Base-by-base conservation (phyloP, 371 early-diverging fungal genomes). In the Saksenaea vasiformis region DNA sequence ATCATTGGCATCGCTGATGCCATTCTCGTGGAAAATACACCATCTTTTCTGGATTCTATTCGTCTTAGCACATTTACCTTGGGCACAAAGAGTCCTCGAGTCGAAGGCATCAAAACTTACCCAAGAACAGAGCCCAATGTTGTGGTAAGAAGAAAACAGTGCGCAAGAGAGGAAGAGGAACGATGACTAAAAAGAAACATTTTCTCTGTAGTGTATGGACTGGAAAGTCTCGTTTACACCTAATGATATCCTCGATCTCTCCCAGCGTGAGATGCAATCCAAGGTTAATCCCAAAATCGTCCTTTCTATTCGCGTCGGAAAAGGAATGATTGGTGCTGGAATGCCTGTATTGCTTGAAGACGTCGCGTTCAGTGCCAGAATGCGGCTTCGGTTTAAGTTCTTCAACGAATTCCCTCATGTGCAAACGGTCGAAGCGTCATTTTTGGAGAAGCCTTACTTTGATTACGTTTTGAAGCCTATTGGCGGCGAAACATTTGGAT, bases 391-490 rank as follows among this genome's bases (percentile, higher is more conserved):
- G 70, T 72, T 93, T 58, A 93, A 89, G 72, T 83, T 91, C 56
- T 93, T 87, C 53, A 84, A 87, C 63, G 85, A 83, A 65, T 95
- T 89, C 76, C 97, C 97, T 4, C 89, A 94, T 60, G 88, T 97
- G 60, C 90, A 93, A 73, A 88, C 86, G 0, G 86, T 94, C 10
- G 93, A 95, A 53, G 79, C 95, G 53, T 87, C 87, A 57, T 93
- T 99, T 69, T 72, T 95, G 64, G 91, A 93, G 69, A 83, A 86
- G 13, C 99, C 99, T 38, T 69, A 78, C 10, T 84, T 98, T 59
- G 95, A 97, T 78, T 98, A 96, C 78, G 86, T 86, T 17, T 86
- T 98, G 36, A 90, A 94, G 73, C 99, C 99, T 1, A 77, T 90
- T 74, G 87, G 97, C 79, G 89, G 88, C 80, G 84, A 98, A 62